These are phyloP conservation scores for Aphelidium insulamus DNA, from an alignment of 371 early-diverging fungal species.

Conservation along the genomic window DNA sequence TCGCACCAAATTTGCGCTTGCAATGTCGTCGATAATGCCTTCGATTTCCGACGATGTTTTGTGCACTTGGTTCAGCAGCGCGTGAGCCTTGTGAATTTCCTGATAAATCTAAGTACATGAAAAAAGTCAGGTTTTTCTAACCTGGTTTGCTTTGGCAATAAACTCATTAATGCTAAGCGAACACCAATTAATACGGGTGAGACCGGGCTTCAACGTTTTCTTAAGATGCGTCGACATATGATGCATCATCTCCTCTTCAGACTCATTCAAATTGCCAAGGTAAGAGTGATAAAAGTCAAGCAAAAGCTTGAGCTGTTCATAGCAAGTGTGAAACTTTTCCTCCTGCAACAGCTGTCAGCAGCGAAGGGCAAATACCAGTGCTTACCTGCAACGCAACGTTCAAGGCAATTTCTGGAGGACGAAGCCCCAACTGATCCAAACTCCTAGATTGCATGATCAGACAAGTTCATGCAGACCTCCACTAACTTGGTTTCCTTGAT, in stretches of 20 bases:
- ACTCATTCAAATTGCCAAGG: slow-evolving; percentile 16
- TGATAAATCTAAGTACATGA: neutral
- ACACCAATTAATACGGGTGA: slow-evolving; percentile 31
- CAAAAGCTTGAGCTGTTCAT: slow-evolving; percentile 22
- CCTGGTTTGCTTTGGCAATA: slow-evolving; percentile 19
- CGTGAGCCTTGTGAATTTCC: slow-evolving; percentile 28
- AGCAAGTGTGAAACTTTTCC: slow-evolving; percentile 23
- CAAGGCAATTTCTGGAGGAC: slow-evolving; percentile 25
- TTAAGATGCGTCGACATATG: slow-evolving; percentile 20
- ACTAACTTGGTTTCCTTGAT: slow-evolving; percentile 33
- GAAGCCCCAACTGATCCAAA: slow-evolving; percentile 23
- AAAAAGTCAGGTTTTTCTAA: slow-evolving; percentile 1
- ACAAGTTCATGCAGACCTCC: too few species aligned
- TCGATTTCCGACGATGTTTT: slow-evolving; percentile 28
- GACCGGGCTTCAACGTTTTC: slow-evolving; percentile 29
- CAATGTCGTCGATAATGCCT: slow-evolving; percentile 21
- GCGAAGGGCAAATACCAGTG: too few species aligned
- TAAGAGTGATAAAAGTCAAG: slow-evolving; percentile 15
- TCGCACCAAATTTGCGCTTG: slow-evolving; percentile 17
- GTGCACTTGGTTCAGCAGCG: slow-evolving; percentile 26
- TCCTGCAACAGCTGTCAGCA: too few species aligned
- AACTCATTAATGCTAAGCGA: slow-evolving; percentile 31
- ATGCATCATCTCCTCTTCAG: slow-evolving; percentile 19
- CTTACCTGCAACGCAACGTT: slow-evolving; percentile 31
- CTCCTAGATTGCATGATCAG: too few species aligned